Evolutionary conservation across 345 rosid species (phyloP).

Genomic region (Eucalyptus regnans): DNA sequence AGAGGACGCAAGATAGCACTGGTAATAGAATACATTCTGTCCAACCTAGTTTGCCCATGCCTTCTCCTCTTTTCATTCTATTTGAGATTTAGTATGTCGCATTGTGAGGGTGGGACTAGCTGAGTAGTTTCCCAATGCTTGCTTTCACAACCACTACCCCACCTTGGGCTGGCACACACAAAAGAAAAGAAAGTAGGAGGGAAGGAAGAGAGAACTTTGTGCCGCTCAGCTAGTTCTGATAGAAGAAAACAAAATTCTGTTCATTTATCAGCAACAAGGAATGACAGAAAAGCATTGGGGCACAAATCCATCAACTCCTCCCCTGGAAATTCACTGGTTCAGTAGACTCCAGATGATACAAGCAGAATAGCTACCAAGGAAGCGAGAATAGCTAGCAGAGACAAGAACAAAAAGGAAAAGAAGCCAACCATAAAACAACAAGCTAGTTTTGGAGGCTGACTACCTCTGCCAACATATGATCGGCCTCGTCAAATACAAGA

Average conservation of each 20-base stretch:
- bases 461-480: slow-evolving; percentile 95
- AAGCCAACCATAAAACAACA: not conserved
- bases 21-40: not conserved
- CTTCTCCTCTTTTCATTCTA: not conserved
- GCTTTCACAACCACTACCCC: not conserved
- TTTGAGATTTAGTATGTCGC: not conserved
- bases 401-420: not conserved
- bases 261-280: not conserved
- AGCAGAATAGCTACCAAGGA: not conserved
- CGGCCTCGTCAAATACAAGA: slow-evolving; percentile 97
- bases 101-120: not conserved
- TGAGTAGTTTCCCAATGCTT: not conserved
- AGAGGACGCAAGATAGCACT: not conserved
- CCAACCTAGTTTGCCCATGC: not conserved
- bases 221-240: not conserved
- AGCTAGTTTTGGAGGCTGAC: not conserved
- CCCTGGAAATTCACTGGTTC: not conserved
- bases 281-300: not conserved
- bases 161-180: not conserved
- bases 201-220: not conserved
- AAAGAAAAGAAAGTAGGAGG: not conserved
- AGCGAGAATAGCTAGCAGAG: not conserved
- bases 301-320: not conserved
- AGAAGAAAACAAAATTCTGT: not conserved
- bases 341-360: not conserved